A percentile compares a stretch with the other conserved stretches of the same genome.
phyloP scores from a whole-genome alignment of 805 yeast species.

The Grigorovia jiainica region DNA sequence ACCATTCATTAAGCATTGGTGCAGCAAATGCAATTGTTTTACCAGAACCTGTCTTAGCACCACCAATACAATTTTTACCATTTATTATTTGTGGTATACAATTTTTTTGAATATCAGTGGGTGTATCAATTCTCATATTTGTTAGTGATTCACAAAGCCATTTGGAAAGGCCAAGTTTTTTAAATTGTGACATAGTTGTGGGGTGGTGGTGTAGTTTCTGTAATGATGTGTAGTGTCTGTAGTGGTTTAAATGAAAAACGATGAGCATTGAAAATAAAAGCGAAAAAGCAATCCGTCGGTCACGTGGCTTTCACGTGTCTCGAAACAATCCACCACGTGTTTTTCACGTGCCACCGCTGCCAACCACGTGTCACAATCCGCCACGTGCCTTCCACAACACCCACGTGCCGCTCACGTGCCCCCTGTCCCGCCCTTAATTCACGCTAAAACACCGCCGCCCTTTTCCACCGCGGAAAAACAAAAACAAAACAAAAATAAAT shows the following conservation, averaged over 20 bases:
- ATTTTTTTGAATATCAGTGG: conserved; percentile 79
- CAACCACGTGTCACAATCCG: too few relatives aligned
- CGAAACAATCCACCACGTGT: too few relatives aligned
- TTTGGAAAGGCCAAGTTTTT: conserved; percentile 62
- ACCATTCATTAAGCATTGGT: conserved; percentile 94
- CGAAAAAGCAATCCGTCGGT: too few relatives aligned
- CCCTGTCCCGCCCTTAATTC: too few relatives aligned
- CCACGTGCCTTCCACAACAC: too few relatives aligned
- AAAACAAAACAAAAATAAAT: too few relatives aligned
- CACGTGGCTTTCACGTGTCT: too few relatives aligned
- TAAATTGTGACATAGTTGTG: conserved; percentile 29
- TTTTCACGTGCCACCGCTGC: too few relatives aligned
- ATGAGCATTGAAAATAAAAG: background rate
- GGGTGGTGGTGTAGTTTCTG: background rate
- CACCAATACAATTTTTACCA: conserved; percentile 89
- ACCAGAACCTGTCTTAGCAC: conserved; percentile 97
- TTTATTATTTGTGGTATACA: conserved; percentile 77
- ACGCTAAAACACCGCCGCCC: too few relatives aligned
- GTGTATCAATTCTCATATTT: conserved; percentile 74
- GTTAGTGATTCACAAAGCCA: conserved; percentile 78
- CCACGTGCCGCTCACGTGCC: too few relatives aligned
- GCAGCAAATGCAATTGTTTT: conserved; percentile 95
- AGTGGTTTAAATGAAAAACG: background rate
- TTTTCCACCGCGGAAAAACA: too few relatives aligned
- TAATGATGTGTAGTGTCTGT: too few relatives aligned